A percentile compares a stretch with the other conserved stretches of the same genome.
These are phyloP conservation scores for Apostasia shenzhenica DNA, from an alignment of 106 monocot species.

Conservation along the genomic window DNA sequence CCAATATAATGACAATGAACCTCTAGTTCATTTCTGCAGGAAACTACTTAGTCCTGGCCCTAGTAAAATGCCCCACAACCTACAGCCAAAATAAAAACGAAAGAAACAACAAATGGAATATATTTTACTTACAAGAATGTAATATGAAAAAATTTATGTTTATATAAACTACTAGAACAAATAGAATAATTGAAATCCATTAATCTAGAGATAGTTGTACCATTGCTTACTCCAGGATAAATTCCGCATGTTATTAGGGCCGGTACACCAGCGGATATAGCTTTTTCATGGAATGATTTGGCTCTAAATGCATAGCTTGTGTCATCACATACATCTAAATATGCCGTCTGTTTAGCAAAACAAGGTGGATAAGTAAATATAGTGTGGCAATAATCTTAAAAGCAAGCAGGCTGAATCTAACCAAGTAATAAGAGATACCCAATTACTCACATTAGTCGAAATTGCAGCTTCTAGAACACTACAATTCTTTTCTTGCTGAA, in stretches of 20 bases:
- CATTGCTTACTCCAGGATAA: conserved; percentile 97
- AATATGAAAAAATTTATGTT: too few relatives aligned
- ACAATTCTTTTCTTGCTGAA: conserved; percentile 59
- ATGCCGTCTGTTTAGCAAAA: conserved; percentile 59
- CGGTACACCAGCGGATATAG: conserved; percentile 59
- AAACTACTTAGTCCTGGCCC: too few relatives aligned
- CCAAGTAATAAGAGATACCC: background rate
- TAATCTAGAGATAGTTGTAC: conserved; percentile 13
- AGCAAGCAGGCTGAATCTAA: background rate
- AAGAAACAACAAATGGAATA: too few relatives aligned
- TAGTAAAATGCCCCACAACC: too few relatives aligned
- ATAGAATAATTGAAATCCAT: too few relatives aligned
- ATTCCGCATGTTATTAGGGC: conserved; percentile 88
- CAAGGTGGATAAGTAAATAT: conserved; percentile 3
- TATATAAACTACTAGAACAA: too few relatives aligned
- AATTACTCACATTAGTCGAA: conserved; percentile 46
- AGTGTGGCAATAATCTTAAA: background rate
- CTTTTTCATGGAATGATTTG: conserved; percentile 64
- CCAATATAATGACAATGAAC: too few relatives aligned
- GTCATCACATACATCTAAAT: conserved; percentile 94
- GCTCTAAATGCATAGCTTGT: conserved; percentile 65
- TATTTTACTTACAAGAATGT: too few relatives aligned
- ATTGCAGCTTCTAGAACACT: conserved; percentile 79
- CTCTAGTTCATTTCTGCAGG: too few relatives aligned
- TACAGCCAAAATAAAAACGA: too few relatives aligned